A percentile compares a stretch with the other conserved stretches of the same genome.
These are phyloP conservation scores for Aspergillus versicolor DNA, from an alignment of 2,329 filamentous ascomycete species.

Conservation along the genomic window DNA sequence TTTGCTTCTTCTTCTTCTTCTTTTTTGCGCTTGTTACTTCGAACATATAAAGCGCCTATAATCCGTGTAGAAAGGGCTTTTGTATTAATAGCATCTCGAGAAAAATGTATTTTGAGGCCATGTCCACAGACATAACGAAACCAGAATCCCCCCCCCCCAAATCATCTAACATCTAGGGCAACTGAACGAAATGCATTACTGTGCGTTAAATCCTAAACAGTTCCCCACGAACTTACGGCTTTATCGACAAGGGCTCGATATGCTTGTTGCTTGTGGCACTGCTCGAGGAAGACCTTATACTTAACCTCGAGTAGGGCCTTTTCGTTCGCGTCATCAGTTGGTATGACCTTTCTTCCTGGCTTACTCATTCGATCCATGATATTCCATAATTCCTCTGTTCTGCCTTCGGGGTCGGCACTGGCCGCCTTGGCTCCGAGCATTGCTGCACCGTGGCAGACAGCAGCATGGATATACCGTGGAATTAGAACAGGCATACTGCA, in stretches of 20 bases:
- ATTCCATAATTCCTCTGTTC: constrained; percentile 84
- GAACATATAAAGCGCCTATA: neutral
- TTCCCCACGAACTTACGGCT: constrained; percentile 47
- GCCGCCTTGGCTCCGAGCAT: constrained; percentile 99
- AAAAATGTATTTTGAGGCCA: neutral
- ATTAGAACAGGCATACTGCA: constrained; percentile 93
- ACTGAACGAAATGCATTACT: neutral
- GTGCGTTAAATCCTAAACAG: neutral
- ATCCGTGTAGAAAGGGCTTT: neutral
- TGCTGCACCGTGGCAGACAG: constrained; percentile 95
- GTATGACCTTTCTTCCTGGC: constrained; percentile 78
- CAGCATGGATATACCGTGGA: constrained; percentile 88
- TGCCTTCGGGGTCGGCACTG: constrained; percentile 71
- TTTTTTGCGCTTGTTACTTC: too few relatives aligned
- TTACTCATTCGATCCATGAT: constrained; percentile 99
- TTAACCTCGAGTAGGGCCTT: constrained; percentile 81
- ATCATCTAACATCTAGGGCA: neutral
- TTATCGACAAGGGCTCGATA: constrained; percentile 79
- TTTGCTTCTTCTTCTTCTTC: too few relatives aligned
- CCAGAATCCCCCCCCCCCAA: neutral
- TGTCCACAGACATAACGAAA: neutral
- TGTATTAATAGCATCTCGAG: neutral
- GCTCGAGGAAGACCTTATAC: constrained; percentile 93
- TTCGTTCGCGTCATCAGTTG: constrained; percentile 69
- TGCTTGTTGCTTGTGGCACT: constrained; percentile 79